Base-by-base conservation (phyloP, 306 rosid species). In the Sicyos edulis region DNA sequence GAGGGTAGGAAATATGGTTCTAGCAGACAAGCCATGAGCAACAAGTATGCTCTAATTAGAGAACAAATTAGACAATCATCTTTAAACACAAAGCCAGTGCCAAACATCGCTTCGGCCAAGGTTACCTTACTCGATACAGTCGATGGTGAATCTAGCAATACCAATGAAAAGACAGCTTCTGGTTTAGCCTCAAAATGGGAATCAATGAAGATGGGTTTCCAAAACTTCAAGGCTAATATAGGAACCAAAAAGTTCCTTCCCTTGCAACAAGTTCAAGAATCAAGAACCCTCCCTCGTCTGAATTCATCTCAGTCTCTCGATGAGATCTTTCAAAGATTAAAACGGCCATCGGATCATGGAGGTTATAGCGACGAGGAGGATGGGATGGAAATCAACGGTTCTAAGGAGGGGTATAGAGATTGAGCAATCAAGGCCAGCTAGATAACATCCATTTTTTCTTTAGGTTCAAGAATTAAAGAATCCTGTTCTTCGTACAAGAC, bases 311-410 rank as follows among this genome's bases (percentile, higher is more conserved):
- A 90, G 80, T 87, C 99, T 63, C 99, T 93, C 6, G 99, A 93
- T 70, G 96, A 91, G 71, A 88, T 93, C 80, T 91, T 93, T 76
- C 99, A 91, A 81, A 85, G 95, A 86, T 81, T 91, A 82, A 90
- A 87, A 52, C 88, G 78, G 66, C 96, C 96, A 32, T 85, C 95
- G 20, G 88, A 81, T 51, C 86, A 68, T 60, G 81, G 42, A 64
- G 74, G 61, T 77, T 47, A 81, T 73, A 76, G 71, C 14, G 84
- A 80, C 2, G 83, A 82, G 8, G 95, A 82, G 56, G 84, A 81
- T 54, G 82, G 44, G 66, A 77, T 32, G 37, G 37, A 32, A 32
- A 32, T 32, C 37, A 32, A 32, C 37, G 37, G 37, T 32, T 4
- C 37, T 4, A 32, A 32, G 37, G 37, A 32, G 37, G 70, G 82